Percentiles rank a stretch among this genome's conserved stretches.
phyloP scores from a whole-genome alignment of 495 filamentous ascomycete species.

The Rhizodiscina lignyota region DNA sequence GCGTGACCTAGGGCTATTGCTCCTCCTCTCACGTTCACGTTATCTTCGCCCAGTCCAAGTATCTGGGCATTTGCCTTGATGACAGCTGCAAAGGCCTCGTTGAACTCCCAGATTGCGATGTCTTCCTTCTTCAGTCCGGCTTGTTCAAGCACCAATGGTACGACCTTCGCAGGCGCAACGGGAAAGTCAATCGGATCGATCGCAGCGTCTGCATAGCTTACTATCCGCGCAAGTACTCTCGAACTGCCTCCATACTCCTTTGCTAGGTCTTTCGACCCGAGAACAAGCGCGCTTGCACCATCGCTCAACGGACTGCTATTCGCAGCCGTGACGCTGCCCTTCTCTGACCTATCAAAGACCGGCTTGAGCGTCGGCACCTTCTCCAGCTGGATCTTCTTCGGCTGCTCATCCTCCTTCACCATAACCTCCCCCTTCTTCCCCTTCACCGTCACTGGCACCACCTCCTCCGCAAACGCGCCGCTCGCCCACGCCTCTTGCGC shows the following conservation, averaged over 20 bases:
- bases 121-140: slow-evolving; percentile 81
- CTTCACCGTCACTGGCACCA: slow-evolving; percentile 70
- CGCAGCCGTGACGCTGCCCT: slow-evolving; percentile 84
- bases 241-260: slow-evolving; percentile 54
- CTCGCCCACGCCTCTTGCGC: slow-evolving; percentile 80
- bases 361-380: slow-evolving; percentile 79
- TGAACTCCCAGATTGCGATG: slow-evolving; percentile 92
- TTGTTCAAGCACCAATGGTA: slow-evolving; percentile 73
- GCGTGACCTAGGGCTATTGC: slow-evolving; percentile 92
- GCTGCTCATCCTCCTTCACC: slow-evolving; percentile 73
- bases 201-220: slow-evolving; percentile 76
- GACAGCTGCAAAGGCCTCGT: slow-evolving; percentile 93
- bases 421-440: slow-evolving; percentile 63
- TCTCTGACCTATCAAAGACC: slow-evolving; percentile 69
- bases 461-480: slow-evolving; percentile 67
- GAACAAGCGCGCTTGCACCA: slow-evolving; percentile 78
- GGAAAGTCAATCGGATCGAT: slow-evolving; percentile 93
- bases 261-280: slow-evolving; percentile 61
- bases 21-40: slow-evolving; percentile 77
- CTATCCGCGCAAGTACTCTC: slow-evolving; percentile 69
- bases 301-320: slow-evolving; percentile 90
- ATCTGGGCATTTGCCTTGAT: slow-evolving; percentile 94
- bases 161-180: slow-evolving; percentile 78
- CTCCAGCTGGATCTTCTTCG: slow-evolving; percentile 63
- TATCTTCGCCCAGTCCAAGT: slow-evolving; percentile 56